A percentile compares a stretch with the other conserved stretches of the same genome.
phyloP scores from a whole-genome alignment of 805 yeast genomes.

The Scheffersomyces coipomensis region DNA sequence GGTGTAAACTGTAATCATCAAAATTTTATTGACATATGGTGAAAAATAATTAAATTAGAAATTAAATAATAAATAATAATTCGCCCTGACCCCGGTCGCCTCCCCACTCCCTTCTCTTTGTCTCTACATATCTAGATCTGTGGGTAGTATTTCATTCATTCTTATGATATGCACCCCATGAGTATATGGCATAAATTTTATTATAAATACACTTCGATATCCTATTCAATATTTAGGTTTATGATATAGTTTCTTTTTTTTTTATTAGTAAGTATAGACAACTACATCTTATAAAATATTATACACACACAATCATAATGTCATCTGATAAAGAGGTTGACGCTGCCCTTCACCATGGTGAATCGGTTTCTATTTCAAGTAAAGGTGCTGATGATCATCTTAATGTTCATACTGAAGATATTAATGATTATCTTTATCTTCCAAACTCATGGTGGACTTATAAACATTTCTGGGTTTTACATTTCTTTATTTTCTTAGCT shows the following conservation, averaged over 20 bases:
- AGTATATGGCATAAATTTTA: not conserved
- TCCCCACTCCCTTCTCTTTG: too few species aligned
- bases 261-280: too few species aligned
- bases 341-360: not conserved
- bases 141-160: too few species aligned
- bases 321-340: not conserved
- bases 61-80: too few species aligned
- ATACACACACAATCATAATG: not conserved
- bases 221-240: not conserved
- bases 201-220: too few species aligned
- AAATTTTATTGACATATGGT: too few species aligned
- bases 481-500: conserved; percentile 35
- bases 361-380: conserved; percentile 1
- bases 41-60: too few species aligned
- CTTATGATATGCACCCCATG: not conserved
- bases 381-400: conserved; percentile 1
- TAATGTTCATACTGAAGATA: conserved; percentile 5
- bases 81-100: too few species aligned
- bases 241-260: not conserved
- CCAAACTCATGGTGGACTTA: conserved; percentile 31
- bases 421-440: conserved; percentile 12
- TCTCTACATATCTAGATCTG: too few species aligned
- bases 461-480: conserved; percentile 37
- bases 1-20: too few species aligned
- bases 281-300: too few species aligned